A percentile compares a stretch with the other conserved stretches of the same genome.
Evolutionary conservation across 1,284 basidiomycete species (phyloP).

Genomic region (Schizophyllum commune): DNA sequence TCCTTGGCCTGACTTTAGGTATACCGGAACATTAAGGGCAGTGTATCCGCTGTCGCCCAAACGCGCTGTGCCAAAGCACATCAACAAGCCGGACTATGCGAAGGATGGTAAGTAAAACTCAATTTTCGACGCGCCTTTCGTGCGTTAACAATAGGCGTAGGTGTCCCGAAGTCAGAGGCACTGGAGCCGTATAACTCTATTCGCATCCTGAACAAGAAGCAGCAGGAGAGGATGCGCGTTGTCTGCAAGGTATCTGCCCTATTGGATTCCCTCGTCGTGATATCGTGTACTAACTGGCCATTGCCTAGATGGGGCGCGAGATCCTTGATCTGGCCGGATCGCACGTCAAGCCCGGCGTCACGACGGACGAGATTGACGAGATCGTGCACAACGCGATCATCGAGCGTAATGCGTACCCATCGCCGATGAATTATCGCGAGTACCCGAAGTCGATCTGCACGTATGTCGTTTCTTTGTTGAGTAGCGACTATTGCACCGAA

Average conservation of each 20-base stretch:
- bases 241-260: constrained; percentile 56
- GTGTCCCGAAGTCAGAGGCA: constrained; percentile 54
- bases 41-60: constrained; percentile 69
- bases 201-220: constrained; percentile 52
- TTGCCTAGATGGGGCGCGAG: constrained; percentile 73
- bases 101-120: constrained; percentile 47
- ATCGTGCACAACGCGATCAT: constrained; percentile 90
- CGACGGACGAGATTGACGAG: constrained; percentile 90
- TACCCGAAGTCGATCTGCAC: constrained; percentile 97
- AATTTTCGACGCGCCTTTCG: constrained; percentile 13
- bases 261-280: neutral
- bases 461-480: too few relatives aligned
- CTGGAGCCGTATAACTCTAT: constrained; percentile 50
- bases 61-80: constrained; percentile 63
- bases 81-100: constrained; percentile 72
- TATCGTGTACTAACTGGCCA: neutral
- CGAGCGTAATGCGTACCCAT: constrained; percentile 89
- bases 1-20: constrained; percentile 60
- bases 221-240: constrained; percentile 72
- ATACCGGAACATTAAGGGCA: constrained; percentile 65
- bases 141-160: constrained; percentile 27
- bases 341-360: constrained; percentile 80
- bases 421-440: constrained; percentile 84
- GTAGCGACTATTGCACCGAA: too few relatives aligned
- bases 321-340: constrained; percentile 87